phyloP scores from a whole-genome alignment of 2,329 filamentous ascomycete species.

The Hawksworthiomyces lignivorus region DNA sequence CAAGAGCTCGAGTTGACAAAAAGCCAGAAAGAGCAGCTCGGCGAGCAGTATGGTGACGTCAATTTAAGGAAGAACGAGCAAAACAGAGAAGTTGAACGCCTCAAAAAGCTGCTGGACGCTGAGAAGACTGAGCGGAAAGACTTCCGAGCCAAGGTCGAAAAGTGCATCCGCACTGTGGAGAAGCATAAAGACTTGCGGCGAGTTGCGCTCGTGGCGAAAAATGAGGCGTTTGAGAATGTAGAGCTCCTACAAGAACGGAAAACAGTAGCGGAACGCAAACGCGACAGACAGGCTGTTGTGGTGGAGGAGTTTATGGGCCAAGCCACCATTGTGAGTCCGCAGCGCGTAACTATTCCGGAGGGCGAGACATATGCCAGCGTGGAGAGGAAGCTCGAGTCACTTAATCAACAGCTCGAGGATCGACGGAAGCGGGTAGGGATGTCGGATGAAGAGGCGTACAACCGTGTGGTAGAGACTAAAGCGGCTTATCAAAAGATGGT shows the following conservation, averaged over 20 bases:
- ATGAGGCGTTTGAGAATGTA: conserved; percentile 40
- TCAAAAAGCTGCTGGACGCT: conserved; percentile 26
- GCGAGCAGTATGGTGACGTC: conserved; percentile 48
- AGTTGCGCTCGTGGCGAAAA: conserved; percentile 52
- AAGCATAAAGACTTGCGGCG: conserved; percentile 39
- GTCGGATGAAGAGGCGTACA: conserved; percentile 56
- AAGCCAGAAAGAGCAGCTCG: conserved; percentile 37
- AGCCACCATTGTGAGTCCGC: conserved; percentile 44
- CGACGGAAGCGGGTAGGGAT: conserved; percentile 53
- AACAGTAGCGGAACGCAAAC: conserved; percentile 33
- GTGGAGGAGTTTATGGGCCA: conserved; percentile 48
- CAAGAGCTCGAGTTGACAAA: conserved; percentile 47
- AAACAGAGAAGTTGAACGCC: conserved; percentile 33
- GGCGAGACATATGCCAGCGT: conserved; percentile 55
- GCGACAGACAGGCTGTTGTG: conserved; percentile 35
- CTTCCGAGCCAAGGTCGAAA: conserved; percentile 41
- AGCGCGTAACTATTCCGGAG: conserved; percentile 54
- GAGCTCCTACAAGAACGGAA: no score
- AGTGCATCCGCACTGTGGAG: conserved; percentile 47
- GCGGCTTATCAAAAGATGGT: conserved; percentile 32
- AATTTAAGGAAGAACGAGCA: conserved; percentile 40
- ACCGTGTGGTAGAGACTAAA: conserved; percentile 34
- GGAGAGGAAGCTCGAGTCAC: conserved; percentile 43
- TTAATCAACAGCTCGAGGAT: conserved; percentile 51
- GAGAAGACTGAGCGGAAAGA: conserved; percentile 27